phyloP scores from a whole-genome alignment of 768 basidiomycete genomes.

The Rhodocollybia butyracea region DNA sequence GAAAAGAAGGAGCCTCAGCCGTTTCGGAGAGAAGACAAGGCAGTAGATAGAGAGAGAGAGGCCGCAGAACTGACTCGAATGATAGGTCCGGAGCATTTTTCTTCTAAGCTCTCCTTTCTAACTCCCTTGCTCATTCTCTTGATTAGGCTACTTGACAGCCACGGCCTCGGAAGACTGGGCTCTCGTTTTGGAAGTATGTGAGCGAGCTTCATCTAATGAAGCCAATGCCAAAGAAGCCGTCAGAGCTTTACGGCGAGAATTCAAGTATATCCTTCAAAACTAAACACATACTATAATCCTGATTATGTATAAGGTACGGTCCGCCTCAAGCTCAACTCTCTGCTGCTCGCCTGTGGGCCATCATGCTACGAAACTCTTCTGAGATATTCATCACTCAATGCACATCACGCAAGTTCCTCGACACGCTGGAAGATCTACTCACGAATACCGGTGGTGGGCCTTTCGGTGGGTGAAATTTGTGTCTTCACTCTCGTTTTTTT shows the following conservation, averaged over 20 bases:
- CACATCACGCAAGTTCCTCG: constrained; percentile 72
- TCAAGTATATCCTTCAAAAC: constrained; percentile 52
- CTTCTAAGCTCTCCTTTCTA: background rate
- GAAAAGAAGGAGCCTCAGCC: constrained; percentile 22
- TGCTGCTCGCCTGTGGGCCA: constrained; percentile 82
- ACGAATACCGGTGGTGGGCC: background rate
- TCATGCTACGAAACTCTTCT: constrained; percentile 82
- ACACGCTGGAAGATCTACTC: constrained; percentile 62
- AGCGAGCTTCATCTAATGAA: constrained; percentile 72
- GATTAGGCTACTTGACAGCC: constrained; percentile 68
- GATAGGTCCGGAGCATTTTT: constrained; percentile 49
- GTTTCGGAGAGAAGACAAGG: constrained; percentile 23
- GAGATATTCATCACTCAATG: constrained; percentile 70
- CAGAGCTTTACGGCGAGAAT: constrained; percentile 76
- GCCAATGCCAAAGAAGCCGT: constrained; percentile 80
- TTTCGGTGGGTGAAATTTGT: background rate
- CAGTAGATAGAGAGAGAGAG: constrained; percentile 39
- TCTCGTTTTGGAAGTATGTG: constrained; percentile 82
- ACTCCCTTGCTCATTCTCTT: constrained; percentile 3
- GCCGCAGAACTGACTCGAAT: constrained; percentile 58
- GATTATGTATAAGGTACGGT: constrained; percentile 49
- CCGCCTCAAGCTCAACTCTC: constrained; percentile 74
- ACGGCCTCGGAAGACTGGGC: constrained; percentile 81
- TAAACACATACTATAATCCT: no score
- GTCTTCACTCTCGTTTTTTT: background rate